Conservation (phyloP, 306 rosid genomes). For the Quercus glauca region DNA sequence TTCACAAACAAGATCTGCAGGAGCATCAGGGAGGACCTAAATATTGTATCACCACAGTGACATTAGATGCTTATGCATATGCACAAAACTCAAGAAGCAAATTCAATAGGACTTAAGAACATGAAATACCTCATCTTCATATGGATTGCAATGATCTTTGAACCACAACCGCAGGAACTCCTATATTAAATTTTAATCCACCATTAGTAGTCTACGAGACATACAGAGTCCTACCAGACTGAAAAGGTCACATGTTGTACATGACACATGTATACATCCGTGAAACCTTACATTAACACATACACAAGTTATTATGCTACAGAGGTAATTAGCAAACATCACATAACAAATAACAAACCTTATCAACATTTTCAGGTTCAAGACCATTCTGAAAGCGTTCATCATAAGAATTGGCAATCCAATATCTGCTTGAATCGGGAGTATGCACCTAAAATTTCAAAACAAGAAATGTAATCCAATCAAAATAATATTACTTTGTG, state of each 20-base stretch:
- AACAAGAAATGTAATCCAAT: slow-evolving; percentile 7
- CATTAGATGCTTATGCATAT: slow-evolving; percentile 20
- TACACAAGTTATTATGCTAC: background rate
- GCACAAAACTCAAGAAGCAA: slow-evolving; percentile 2
- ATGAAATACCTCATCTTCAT: slow-evolving; percentile 75
- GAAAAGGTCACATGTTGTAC: background rate
- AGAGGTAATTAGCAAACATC: slow-evolving; percentile 6
- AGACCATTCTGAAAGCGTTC: slow-evolving; percentile 72
- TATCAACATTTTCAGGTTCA: slow-evolving; percentile 95
- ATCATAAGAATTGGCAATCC: slow-evolving; percentile 81
- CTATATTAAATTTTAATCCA: slow-evolving; percentile 32
- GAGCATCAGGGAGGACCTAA: slow-evolving; percentile 96
- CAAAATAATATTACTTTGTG: slow-evolving; percentile 2
- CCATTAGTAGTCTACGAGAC: slow-evolving; percentile 17
- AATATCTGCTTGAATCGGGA: slow-evolving; percentile 97
- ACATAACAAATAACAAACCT: slow-evolving; percentile 45
- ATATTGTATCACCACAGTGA: slow-evolving; percentile 23
- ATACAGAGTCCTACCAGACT: background rate
- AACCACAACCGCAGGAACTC: slow-evolving; percentile 99
- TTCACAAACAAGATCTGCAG: slow-evolving; percentile 87
- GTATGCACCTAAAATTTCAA: slow-evolving; percentile 73
- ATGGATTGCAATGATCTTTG: slow-evolving; percentile 89
- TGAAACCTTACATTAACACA: background rate
- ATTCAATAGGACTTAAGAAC: slow-evolving; percentile 2
- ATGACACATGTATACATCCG: background rate